Base-by-base conservation (phyloP, 2,329 filamentous ascomycete species). In the Aspergillus fumigatus region DNA sequence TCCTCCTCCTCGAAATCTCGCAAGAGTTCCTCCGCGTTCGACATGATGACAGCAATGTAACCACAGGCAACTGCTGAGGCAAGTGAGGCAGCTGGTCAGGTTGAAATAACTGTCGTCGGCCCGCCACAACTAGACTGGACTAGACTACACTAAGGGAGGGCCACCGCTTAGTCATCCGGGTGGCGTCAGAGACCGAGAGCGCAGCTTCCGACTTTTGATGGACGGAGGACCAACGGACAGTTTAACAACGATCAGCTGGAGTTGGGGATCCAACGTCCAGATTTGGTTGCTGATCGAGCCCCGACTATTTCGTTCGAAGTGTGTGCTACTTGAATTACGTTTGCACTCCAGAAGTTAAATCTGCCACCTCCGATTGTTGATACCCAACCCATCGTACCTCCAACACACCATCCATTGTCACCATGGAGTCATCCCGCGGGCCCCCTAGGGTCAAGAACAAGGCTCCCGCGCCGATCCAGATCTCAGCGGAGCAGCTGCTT, bases 401-500 rank as follows among this genome's bases (percentile, higher is more conserved):
- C 19, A 43, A 45, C 9, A 45, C 50, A 23, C 38, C 40, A 47
- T 19, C 40, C 10, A 35, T 27, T 50, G 25, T 65, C 74, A 84
- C 60, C 62, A 97, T 97, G 92, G 93, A 97, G 81, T 85, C 88
- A 56, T 88, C 89, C 65, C 88, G 93, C 62, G 94, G 93, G 67
- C 93, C 94, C 57, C 93, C 94, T 11, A 83, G 92, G 84, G 94
- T 99, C 81, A 97, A 97, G 77, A 97, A 99, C 82, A 99, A 99
- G 88, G 91, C 90, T 63, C 84, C 94, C 1, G 93, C 93, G 78
- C 90, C 88, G 43, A 81, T 89, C 56, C 88, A 97, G 78, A 96
- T 99, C 73, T 95, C 90, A 64, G 94, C 94, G 64, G 94, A 99
- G 77, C 94, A 99, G 80, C 88, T 99, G 61, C 87, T 99, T 47